phyloP scores from a whole-genome alignment of 2,329 filamentous ascomycete genomes.

The Passalora sequoiae region DNA sequence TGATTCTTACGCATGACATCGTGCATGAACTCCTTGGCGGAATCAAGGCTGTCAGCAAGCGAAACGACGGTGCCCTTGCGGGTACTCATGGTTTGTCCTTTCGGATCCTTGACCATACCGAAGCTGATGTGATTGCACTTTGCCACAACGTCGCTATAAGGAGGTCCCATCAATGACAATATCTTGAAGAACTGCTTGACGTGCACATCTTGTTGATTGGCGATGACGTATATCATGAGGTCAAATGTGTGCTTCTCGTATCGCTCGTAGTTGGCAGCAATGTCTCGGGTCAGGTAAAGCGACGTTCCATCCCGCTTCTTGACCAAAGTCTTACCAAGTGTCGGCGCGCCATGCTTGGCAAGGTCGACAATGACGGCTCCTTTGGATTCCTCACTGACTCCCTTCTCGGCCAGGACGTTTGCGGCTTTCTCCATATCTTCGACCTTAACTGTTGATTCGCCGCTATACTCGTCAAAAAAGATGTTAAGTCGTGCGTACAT shows the following conservation, averaged over 20 bases:
- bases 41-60: conserved; percentile 47
- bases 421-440: conserved; percentile 60
- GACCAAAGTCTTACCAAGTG: conserved; percentile 62
- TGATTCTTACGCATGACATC: conserved; percentile 91
- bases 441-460: conserved; percentile 62
- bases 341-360: conserved; percentile 61
- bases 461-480: conserved; percentile 61
- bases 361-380: conserved; percentile 66
- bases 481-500: conserved; percentile 62
- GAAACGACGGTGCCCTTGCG: conserved; percentile 51
- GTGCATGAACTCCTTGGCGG: conserved; percentile 90
- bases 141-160: conserved; percentile 50
- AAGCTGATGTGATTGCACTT: conserved; percentile 62
- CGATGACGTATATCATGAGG: conserved; percentile 64
- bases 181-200: conserved; percentile 62
- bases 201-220: conserved; percentile 60
- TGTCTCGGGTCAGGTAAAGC: conserved; percentile 64
- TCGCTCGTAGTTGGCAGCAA: conserved; percentile 61
- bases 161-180: conserved; percentile 56
- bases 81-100: conserved; percentile 56
- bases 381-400: conserved; percentile 59
- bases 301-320: conserved; percentile 63
- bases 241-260: conserved; percentile 58
- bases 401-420: conserved; percentile 53
- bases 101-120: conserved; percentile 52